Percentiles rank a stretch among this genome's conserved stretches.
Evolutionary conservation across 1,284 basidiomycete species (phyloP).

Genomic region (Sphagnurus paluster): DNA sequence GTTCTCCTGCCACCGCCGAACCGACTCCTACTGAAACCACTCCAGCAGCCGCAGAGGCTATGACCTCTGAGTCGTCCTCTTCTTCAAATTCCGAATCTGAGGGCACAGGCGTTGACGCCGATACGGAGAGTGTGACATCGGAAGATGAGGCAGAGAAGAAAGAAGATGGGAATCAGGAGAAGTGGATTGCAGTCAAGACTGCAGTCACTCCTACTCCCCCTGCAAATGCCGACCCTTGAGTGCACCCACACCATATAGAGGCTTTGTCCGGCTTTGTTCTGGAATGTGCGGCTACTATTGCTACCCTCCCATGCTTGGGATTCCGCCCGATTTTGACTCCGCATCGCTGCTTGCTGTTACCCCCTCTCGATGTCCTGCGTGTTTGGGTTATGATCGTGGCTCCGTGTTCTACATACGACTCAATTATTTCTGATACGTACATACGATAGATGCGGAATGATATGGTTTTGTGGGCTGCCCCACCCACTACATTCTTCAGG

Average conservation of each 20-base stretch:
- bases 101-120: slow-evolving; percentile 62
- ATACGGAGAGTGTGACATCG: slow-evolving; percentile 70
- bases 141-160: slow-evolving; percentile 54
- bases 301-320: neutral
- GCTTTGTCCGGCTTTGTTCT: slow-evolving; percentile 5
- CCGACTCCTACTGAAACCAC: slow-evolving; percentile 33
- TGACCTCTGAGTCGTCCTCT: slow-evolving; percentile 31
- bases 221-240: slow-evolving; percentile 21
- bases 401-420: slow-evolving; percentile 18
- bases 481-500: slow-evolving; percentile 1
- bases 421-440: slow-evolving; percentile 11
- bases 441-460: slow-evolving; percentile 23
- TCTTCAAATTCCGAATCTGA: slow-evolving; percentile 58
- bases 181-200: slow-evolving; percentile 68
- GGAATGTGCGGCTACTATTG: slow-evolving; percentile 7
- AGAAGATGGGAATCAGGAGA: slow-evolving; percentile 51
- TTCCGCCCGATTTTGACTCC: slow-evolving; percentile 5
- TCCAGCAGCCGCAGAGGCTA: slow-evolving; percentile 30
- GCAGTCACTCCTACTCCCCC: slow-evolving; percentile 19
- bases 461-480: slow-evolving; percentile 20
- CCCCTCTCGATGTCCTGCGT: slow-evolving; percentile 17
- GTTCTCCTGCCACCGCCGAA: slow-evolving; percentile 31
- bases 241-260: slow-evolving; percentile 8
- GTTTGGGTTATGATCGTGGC: slow-evolving; percentile 21
- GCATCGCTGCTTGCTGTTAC: slow-evolving; percentile 11